A percentile compares a stretch with the other conserved stretches of the same genome.
Evolutionary conservation across 177 flowering plant genomes (phyloP).

Genomic region (Vitis hybrid): DNA sequence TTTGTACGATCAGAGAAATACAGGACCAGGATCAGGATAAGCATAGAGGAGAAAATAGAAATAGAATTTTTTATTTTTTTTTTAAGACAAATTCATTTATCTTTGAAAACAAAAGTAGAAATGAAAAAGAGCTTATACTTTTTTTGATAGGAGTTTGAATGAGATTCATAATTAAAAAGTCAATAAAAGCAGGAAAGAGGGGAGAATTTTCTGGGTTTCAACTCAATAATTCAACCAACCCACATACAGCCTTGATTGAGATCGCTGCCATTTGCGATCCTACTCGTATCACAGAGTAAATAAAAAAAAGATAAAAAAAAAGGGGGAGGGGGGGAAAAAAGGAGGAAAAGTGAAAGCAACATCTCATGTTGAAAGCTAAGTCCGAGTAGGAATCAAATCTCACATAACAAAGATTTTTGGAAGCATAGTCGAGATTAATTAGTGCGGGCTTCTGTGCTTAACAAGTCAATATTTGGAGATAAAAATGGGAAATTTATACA

Average conservation of each 20-base stretch:
- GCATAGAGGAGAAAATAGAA: background rate
- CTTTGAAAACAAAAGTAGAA: background rate
- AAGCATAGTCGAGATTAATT: too few relatives aligned
- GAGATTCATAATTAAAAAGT: background rate
- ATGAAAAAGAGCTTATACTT: too few relatives aligned
- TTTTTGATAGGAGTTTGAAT: background rate
- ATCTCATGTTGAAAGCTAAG: too few relatives aligned
- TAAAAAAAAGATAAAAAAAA: too few relatives aligned
- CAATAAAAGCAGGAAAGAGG: background rate
- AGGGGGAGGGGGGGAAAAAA: too few relatives aligned
- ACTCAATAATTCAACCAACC: constrained; percentile 3
- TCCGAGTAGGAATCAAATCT: background rate
- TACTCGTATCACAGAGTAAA: constrained; percentile 1
- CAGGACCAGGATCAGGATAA: background rate
- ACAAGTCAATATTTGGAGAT: too few relatives aligned
- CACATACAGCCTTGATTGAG: background rate
- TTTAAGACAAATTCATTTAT: background rate
- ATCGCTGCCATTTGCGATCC: constrained; percentile 6
- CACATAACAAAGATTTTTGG: too few relatives aligned
- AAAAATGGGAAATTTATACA: too few relatives aligned
- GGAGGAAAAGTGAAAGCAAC: background rate
- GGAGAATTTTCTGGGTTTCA: background rate
- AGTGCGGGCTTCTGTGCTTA: too few relatives aligned
- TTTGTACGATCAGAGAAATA: too few relatives aligned
- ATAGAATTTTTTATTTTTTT: background rate